Percentiles rank a stretch among this genome's conserved stretches.
These are phyloP conservation scores for Metschnikowia kunwiensis DNA, from an alignment of 805 yeast genomes.

Conservation along the genomic window DNA sequence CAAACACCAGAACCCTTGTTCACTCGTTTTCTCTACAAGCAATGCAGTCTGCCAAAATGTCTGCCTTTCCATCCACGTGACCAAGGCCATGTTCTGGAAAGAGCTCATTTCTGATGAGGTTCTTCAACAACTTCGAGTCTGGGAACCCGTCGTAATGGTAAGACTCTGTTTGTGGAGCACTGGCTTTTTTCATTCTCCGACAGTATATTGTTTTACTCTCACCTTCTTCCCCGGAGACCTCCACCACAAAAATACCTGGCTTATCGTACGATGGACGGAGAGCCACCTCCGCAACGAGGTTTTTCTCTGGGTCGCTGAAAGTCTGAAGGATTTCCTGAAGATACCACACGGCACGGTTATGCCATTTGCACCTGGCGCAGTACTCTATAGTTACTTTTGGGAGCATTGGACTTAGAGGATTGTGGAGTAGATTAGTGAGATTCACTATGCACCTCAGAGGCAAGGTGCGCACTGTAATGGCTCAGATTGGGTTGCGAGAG, in stretches of 20 bases:
- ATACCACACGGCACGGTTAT: constrained; percentile 84
- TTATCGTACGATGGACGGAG: constrained; percentile 24
- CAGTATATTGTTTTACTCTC: constrained; percentile 43
- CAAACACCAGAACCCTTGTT: too few relatives aligned
- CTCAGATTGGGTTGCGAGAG: too few relatives aligned
- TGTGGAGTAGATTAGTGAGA: too few relatives aligned
- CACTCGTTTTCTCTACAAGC: constrained; percentile 14
- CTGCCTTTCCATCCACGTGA: constrained; percentile 50
- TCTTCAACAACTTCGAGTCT: constrained; percentile 76
- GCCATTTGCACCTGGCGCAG: constrained; percentile 87
- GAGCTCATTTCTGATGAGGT: constrained; percentile 56
- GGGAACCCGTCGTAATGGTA: constrained; percentile 72
- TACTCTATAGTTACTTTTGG: constrained; percentile 69
- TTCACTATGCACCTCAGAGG: too few relatives aligned
- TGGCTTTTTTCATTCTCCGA: constrained; percentile 46
- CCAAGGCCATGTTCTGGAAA: constrained; percentile 56
- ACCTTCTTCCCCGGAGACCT: constrained; percentile 7
- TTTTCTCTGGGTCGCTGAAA: constrained; percentile 46
- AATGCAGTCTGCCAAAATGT: constrained; percentile 13
- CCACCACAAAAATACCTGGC: constrained; percentile 23
- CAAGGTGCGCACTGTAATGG: too few relatives aligned
- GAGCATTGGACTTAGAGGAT: too few relatives aligned
- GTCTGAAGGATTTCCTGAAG: constrained; percentile 83
- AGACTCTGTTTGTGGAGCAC: constrained; percentile 25
- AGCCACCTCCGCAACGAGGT: constrained; percentile 39